Evolutionary conservation across 2,329 filamentous ascomycete species (phyloP), one percentile per base, ranked within the genome.

Genomic region (Neophaeococcomyces aloes): DNA sequence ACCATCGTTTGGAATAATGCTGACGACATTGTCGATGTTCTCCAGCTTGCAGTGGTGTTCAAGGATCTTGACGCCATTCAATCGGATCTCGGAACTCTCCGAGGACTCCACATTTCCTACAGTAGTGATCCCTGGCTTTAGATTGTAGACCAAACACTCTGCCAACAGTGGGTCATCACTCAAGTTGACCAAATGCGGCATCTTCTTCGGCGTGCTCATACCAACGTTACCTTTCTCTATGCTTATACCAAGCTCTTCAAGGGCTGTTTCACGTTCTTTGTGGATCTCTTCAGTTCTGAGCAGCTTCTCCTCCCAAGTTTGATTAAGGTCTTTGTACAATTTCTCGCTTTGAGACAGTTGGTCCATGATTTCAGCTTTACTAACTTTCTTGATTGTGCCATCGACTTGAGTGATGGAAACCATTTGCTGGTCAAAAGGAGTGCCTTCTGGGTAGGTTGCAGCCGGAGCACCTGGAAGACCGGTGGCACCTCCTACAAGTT

Each of bases 161-260:
- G 89, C 88, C 34, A 98, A 74, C 25, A 98, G 71, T 7, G 91
- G 91, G 59, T 91, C 85, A 59, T 91, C 85, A n/a, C 88, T 95
- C 54, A 98, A 67, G 61, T 98, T 98, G 65, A 98, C 91, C 65
- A 98, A 68, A 78, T 98, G 91, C 7, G 91, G 91, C 86, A 96
- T 98, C 66, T 95, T 95, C 69, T 98, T 98, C 1, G 91, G 91
- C 15, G 88, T 96, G 48, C 86, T 89, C 48, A 98, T 70, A 11
- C 91, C 91, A 48, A 98, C 81, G 58, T 95, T 95, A 5, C 91
- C 91, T 63, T 98, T 98, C 61, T 98, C 91, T 53, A 98, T 98
- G 63, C 88, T 96, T 65, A 98, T 96, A 52, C 91, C 91, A 33
- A 98, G 75, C 62, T 98, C 91, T 67, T 98, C 91, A 35, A 98